Conservation (phyloP, 441 rosid species). For the Aquilaria agallochum region DNA sequence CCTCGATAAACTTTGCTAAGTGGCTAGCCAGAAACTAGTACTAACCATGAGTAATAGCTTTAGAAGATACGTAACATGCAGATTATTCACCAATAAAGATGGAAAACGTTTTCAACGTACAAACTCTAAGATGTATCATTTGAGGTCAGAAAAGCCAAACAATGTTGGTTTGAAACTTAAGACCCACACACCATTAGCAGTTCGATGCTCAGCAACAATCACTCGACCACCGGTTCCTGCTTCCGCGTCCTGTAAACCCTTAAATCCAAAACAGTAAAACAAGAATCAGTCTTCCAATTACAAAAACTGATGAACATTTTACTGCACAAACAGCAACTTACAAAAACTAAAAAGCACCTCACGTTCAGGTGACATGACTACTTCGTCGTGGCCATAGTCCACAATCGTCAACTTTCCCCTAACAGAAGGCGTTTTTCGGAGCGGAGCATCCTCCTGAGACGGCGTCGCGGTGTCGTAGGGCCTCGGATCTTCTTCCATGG, state of each 20-base stretch:
- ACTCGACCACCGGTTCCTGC: conserved; percentile 16
- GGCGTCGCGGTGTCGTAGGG: conserved; percentile 13
- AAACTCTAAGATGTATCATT: too few relatives aligned
- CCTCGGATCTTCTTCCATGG: conserved; percentile 32
- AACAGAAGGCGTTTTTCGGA: conserved; percentile 2
- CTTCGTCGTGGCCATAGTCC: conserved; percentile 72
- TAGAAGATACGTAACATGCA: too few relatives aligned
- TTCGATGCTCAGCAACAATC: conserved; percentile 23
- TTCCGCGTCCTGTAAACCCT: conserved; percentile 48
- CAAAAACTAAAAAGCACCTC: conserved; percentile 33
- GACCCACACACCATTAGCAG: conserved; percentile 25
- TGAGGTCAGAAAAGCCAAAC: too few relatives aligned
- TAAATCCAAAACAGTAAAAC: conserved; percentile 8
- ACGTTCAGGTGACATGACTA: conserved; percentile 64
- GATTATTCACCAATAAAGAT: too few relatives aligned
- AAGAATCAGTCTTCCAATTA: background rate
- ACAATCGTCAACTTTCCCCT: conserved; percentile 49
- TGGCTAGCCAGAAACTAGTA: too few relatives aligned
- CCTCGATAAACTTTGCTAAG: too few relatives aligned
- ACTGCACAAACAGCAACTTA: background rate
- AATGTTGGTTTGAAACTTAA: background rate
- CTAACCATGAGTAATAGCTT: too few relatives aligned
- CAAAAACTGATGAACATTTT: background rate
- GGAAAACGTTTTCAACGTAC: too few relatives aligned
- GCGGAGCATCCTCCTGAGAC: conserved; percentile 17